A percentile compares a stretch with the other conserved stretches of the same genome.
These are phyloP conservation scores for Solanum tarapatanum DNA, from an alignment of 257 asterid genomes.

Conservation along the genomic window DNA sequence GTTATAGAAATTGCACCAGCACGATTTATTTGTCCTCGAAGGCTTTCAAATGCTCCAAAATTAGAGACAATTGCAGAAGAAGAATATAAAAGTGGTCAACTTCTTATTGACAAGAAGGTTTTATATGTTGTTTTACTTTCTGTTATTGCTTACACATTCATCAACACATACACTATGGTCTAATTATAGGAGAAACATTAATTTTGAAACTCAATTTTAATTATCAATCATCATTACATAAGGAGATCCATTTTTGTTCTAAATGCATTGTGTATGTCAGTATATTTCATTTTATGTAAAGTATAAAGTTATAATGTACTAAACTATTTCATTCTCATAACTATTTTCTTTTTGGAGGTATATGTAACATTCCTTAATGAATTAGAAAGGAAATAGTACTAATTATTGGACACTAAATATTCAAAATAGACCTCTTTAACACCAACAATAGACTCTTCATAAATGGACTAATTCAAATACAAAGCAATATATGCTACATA, in stretches of 20 bases:
- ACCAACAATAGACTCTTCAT: neutral
- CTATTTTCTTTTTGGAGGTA: neutral
- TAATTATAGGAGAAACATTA: neutral
- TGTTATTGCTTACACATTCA: neutral
- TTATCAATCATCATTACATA: neutral
- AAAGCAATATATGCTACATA: neutral
- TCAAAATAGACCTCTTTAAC: neutral
- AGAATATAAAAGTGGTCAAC: neutral
- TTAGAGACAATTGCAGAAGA: slow-evolving; percentile 16
- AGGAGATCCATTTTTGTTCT: neutral
- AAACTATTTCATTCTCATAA: neutral
- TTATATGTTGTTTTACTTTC: slow-evolving; percentile 3
- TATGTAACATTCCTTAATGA: neutral
- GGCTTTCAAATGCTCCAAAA: slow-evolving; percentile 7
- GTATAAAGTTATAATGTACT: neutral
- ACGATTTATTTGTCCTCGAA: slow-evolving; percentile 1
- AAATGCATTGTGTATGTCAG: neutral
- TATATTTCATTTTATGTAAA: neutral
- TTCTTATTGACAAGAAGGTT: neutral
- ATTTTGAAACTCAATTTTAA: neutral
- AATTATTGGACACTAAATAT: neutral
- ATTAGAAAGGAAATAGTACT: neutral
- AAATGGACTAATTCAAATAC: neutral
- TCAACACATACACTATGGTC: neutral
- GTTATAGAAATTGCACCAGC: slow-evolving; percentile 6